phyloP scores from a whole-genome alignment of 805 yeast species.

The Starmera pachycereana region DNA sequence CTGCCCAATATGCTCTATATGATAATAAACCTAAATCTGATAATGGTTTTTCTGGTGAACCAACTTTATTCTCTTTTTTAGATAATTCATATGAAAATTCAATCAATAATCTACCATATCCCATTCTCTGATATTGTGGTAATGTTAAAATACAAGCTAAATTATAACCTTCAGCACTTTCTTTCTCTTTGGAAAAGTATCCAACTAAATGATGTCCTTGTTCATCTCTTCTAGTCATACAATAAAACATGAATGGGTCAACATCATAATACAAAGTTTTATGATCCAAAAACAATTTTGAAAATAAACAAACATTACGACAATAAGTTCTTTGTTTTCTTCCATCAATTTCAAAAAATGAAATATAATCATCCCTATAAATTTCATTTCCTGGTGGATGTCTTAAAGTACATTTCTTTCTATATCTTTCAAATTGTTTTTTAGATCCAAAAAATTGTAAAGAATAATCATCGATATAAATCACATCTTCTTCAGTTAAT shows the following conservation, averaged over 20 bases:
- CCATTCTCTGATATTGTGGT: slow-evolving; percentile 94
- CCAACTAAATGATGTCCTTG: slow-evolving; percentile 95
- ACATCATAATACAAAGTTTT: slow-evolving; percentile 95
- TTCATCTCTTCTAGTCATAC: slow-evolving; percentile 87
- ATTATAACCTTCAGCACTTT: slow-evolving; percentile 88
- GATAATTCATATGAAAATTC: slow-evolving; percentile 91
- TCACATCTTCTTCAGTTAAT: slow-evolving; percentile 81
- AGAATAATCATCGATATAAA: slow-evolving; percentile 88
- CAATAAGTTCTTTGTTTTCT: slow-evolving; percentile 96
- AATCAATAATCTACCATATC: slow-evolving; percentile 84
- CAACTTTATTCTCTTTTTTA: slow-evolving; percentile 78
- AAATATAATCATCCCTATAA: slow-evolving; percentile 83
- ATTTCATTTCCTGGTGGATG: slow-evolving; percentile 99
- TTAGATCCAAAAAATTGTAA: slow-evolving; percentile 79
- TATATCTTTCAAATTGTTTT: slow-evolving; percentile 87
- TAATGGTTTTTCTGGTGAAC: slow-evolving; percentile 96
- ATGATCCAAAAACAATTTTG: slow-evolving; percentile 88
- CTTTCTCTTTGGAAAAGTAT: slow-evolving; percentile 93
- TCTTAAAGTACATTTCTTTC: slow-evolving; percentile 76
- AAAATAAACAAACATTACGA: slow-evolving; percentile 82
- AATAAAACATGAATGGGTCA: slow-evolving; percentile 92
- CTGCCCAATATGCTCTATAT: slow-evolving; percentile 96
- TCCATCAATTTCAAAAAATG: slow-evolving; percentile 97
- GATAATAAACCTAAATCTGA: slow-evolving; percentile 90
- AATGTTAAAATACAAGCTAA: slow-evolving; percentile 94